phyloP scores from a whole-genome alignment of 345 rosid species.

The Psidium friedrichsthalianum region DNA sequence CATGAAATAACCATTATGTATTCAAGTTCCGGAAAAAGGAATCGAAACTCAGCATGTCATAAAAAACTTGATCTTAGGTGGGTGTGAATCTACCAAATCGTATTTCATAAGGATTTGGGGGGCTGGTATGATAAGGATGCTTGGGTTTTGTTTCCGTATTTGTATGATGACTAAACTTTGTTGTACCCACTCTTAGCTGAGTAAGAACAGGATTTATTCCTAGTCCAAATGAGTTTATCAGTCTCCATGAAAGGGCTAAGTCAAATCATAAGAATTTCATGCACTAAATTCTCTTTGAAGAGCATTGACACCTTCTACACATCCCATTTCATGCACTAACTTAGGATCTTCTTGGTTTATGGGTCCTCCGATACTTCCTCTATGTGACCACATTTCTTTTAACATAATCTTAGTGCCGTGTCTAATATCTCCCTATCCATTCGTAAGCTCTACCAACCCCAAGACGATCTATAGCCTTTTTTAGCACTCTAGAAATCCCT shows the following conservation, averaged over 20 bases:
- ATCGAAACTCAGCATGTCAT: no score
- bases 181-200: background rate
- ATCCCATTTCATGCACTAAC: no score
- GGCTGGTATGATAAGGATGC: background rate
- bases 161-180: background rate
- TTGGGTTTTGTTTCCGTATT: no score
- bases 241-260: background rate
- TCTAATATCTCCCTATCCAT: accelerated
- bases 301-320: background rate
- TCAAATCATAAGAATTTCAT: no score
- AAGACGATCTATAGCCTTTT: background rate
- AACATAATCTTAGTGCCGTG: no score
- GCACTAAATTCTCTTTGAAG: background rate
- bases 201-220: background rate
- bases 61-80: no score
- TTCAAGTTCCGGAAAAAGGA: no score
- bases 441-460: background rate
- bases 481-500: background rate
- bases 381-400: background rate
- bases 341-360: no score
- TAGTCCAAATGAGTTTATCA: background rate
- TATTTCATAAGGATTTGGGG: no score
- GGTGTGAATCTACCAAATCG: no score
- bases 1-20: no score
- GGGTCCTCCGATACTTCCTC: background rate